Evolutionary conservation across 1,284 basidiomycete genomes (phyloP).

Genomic region (Xanthoconium separans): DNA sequence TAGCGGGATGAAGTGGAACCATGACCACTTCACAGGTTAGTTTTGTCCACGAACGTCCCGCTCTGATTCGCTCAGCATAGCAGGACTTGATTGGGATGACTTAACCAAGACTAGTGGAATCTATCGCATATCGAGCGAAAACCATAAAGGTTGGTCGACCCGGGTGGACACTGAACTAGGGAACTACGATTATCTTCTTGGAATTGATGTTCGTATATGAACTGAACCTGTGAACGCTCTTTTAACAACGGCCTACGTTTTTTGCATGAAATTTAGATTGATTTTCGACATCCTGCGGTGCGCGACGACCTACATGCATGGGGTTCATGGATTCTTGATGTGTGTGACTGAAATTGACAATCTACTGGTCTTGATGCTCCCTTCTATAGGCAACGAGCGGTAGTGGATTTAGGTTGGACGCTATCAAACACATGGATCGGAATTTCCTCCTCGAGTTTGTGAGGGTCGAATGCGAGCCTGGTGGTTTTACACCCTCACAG

Average conservation of each 20-base stretch:
- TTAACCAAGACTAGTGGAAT: conserved; percentile 60
- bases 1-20: conserved; percentile 65
- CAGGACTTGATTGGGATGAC: conserved; percentile 87
- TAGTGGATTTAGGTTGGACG: conserved; percentile 83
- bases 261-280: conserved; percentile 52
- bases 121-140: conserved; percentile 61
- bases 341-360: conserved; percentile 26
- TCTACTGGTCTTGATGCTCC: neutral
- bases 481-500: neutral
- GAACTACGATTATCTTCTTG: conserved; percentile 81
- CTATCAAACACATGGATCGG: conserved; percentile 82
- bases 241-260: neutral
- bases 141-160: conserved; percentile 55
- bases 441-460: conserved; percentile 68
- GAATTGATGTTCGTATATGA: conserved; percentile 52
- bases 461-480: conserved; percentile 23
- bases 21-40: conserved; percentile 73
- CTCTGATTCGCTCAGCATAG: neutral
- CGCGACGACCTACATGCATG: conserved; percentile 63
- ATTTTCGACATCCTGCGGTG: conserved; percentile 84
- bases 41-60: neutral
- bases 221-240: neutral
- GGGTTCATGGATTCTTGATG: conserved; percentile 72
- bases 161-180: conserved; percentile 69
- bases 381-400: conserved; percentile 68